Evolutionary conservation across 352 stramenopile species (phyloP).

Genomic region (Phytophthora idaei): DNA sequence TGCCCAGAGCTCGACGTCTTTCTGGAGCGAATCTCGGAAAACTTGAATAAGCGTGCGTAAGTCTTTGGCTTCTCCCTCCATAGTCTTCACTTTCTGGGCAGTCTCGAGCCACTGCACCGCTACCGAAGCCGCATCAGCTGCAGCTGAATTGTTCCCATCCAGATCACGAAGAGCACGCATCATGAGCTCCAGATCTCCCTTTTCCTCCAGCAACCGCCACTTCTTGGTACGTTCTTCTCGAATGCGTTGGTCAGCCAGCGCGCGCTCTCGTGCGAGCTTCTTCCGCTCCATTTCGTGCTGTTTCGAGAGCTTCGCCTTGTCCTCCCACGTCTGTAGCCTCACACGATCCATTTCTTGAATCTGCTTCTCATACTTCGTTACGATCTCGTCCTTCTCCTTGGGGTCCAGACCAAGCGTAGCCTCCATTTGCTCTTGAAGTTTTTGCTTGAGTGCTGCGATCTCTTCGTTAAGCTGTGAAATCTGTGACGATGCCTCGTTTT

Average conservation of each 20-base stretch:
- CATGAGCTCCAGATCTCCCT: constrained; percentile 83
- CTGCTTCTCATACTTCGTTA: constrained; percentile 87
- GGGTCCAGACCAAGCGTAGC: constrained; percentile 70
- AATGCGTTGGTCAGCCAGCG: constrained; percentile 77
- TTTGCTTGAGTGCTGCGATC: constrained; percentile 88
- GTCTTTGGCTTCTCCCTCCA: constrained; percentile 81
- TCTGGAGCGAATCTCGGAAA: constrained; percentile 82
- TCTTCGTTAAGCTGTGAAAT: constrained; percentile 92
- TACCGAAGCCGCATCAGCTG: constrained; percentile 31
- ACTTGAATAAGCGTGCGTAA: constrained; percentile 82
- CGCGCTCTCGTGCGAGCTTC: constrained; percentile 79
- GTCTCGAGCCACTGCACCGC: constrained; percentile 56
- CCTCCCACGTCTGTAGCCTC: constrained; percentile 87
- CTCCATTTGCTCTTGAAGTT: constrained; percentile 78
- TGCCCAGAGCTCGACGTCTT: constrained; percentile 79
- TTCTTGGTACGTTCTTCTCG: constrained; percentile 83
- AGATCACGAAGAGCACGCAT: constrained; percentile 76
- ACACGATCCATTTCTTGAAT: constrained; percentile 91
- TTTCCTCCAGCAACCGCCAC: constrained; percentile 86
- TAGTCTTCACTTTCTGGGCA: constrained; percentile 58
- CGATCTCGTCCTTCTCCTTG: constrained; percentile 89
- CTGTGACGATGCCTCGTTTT: constrained; percentile 92
- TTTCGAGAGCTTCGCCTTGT: constrained; percentile 86
- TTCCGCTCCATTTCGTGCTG: constrained; percentile 89
- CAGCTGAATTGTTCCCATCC: constrained; percentile 34